These are phyloP conservation scores for Aureobasidium sp. DNA, from an alignment of 2,329 filamentous ascomycete genomes.

Conservation along the genomic window DNA sequence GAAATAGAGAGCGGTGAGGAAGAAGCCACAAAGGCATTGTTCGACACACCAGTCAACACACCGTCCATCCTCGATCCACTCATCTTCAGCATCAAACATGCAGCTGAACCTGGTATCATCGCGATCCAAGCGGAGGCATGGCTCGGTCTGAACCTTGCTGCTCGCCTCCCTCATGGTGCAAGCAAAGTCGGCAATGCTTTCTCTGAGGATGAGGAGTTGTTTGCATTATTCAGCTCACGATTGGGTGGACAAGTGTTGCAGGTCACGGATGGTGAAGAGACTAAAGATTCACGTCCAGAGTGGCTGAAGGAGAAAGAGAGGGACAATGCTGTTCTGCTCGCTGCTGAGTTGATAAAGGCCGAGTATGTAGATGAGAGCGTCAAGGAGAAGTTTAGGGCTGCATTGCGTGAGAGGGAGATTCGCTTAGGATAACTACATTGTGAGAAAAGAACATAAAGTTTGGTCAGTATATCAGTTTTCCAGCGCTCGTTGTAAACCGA, in stretches of 20 bases:
- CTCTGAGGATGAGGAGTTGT: background rate
- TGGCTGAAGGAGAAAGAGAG: slow-evolving; percentile 31
- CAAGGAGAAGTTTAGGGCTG: slow-evolving; percentile 7
- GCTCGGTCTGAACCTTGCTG: slow-evolving; percentile 11
- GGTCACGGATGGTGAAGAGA: slow-evolving; percentile 19
- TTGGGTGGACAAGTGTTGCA: slow-evolving; percentile 17
- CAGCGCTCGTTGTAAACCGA: too few relatives aligned
- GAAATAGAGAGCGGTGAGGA: background rate
- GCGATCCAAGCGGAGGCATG: slow-evolving; percentile 15
- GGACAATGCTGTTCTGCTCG: slow-evolving; percentile 29
- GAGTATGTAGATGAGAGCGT: slow-evolving; percentile 27
- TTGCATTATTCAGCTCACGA: background rate
- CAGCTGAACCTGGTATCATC: slow-evolving; percentile 10
- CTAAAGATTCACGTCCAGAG: background rate
- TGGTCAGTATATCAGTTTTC: background rate
- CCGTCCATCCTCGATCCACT: slow-evolving; percentile 11
- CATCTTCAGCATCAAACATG: slow-evolving; percentile 10
- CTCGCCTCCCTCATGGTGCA: background rate
- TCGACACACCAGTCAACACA: background rate
- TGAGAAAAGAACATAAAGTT: background rate
- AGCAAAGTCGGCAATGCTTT: background rate
- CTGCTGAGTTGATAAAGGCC: slow-evolving; percentile 31
- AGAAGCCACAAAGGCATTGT: background rate
- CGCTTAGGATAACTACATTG: background rate
- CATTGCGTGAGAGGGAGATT: background rate